These are phyloP conservation scores for Glycyrrhiza uralensis DNA, from an alignment of 306 rosid species.

Conservation along the genomic window DNA sequence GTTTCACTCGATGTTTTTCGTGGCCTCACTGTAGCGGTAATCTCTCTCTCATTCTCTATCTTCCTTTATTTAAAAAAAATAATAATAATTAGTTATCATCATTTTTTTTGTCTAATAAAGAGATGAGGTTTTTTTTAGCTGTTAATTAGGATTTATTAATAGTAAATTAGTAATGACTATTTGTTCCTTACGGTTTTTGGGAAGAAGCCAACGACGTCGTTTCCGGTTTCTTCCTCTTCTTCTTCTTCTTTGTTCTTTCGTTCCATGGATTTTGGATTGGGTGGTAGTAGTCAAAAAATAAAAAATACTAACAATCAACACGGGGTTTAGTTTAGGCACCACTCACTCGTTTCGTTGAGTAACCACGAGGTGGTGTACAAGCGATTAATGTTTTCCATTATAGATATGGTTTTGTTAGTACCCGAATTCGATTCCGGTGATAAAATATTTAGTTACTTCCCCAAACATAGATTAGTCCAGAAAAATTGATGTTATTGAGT, in stretches of 20 bases:
- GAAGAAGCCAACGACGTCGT: constrained; percentile 12
- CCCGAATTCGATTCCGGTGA: too few species aligned
- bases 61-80: background rate
- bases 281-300: background rate
- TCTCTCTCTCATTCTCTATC: background rate
- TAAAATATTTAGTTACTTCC: too few species aligned
- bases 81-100: too few species aligned
- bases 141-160: background rate
- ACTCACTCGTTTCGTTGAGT: too few species aligned
- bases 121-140: background rate
- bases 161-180: background rate
- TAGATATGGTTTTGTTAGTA: too few species aligned
- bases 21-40: constrained; percentile 92
- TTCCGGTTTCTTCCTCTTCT: background rate
- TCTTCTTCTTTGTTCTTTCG: background rate
- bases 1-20: constrained; percentile 92
- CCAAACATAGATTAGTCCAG: too few species aligned
- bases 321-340: background rate
- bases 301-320: too few species aligned
- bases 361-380: too few species aligned
- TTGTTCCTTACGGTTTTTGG: background rate
- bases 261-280: constrained; percentile 5
- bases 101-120: background rate
- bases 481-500: too few species aligned
- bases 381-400: too few species aligned